These are phyloP conservation scores for Pouteria campechiana DNA, from an alignment of 179 eudicot species.

Conservation along the genomic window DNA sequence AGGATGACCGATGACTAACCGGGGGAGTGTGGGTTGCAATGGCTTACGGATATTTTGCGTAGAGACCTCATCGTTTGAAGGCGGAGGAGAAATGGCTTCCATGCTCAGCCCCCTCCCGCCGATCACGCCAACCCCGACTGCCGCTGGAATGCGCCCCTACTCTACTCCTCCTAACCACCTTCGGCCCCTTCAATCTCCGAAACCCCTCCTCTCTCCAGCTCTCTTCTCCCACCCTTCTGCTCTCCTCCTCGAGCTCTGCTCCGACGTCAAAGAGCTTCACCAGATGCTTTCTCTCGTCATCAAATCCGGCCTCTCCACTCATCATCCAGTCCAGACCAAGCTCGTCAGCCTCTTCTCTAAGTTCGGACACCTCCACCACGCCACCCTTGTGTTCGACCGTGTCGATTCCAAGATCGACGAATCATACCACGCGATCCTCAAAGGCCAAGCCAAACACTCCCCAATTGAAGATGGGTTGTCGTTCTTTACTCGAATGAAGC, in stretches of 20 bases:
- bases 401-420: conserved; percentile 34
- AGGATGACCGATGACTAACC: too few species aligned
- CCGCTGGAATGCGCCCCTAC: too few species aligned
- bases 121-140: too few species aligned
- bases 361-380: conserved; percentile 33
- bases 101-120: too few species aligned
- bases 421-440: conserved; percentile 50
- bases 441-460: conserved; percentile 35
- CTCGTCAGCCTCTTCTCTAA: conserved; percentile 49
- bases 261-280: conserved; percentile 27
- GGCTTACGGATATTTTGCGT: too few species aligned
- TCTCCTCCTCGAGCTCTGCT: conserved; percentile 48
- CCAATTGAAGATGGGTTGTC: conserved; percentile 16
- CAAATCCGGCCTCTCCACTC: conserved; percentile 37
- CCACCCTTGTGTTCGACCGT: conserved; percentile 43
- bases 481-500: conserved; percentile 33
- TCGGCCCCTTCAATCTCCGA: too few species aligned
- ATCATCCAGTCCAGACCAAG: conserved; percentile 52
- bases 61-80: too few species aligned
- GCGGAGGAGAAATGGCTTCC: too few species aligned
- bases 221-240: conserved; percentile 74
- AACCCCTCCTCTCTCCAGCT: too few species aligned
- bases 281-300: conserved; percentile 45
- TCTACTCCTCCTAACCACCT: too few species aligned
- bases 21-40: too few species aligned